A percentile compares a stretch with the other conserved stretches of the same genome.
Conservation (phyloP, 768 basidiomycete species). For the Rickenella mellea region DNA sequence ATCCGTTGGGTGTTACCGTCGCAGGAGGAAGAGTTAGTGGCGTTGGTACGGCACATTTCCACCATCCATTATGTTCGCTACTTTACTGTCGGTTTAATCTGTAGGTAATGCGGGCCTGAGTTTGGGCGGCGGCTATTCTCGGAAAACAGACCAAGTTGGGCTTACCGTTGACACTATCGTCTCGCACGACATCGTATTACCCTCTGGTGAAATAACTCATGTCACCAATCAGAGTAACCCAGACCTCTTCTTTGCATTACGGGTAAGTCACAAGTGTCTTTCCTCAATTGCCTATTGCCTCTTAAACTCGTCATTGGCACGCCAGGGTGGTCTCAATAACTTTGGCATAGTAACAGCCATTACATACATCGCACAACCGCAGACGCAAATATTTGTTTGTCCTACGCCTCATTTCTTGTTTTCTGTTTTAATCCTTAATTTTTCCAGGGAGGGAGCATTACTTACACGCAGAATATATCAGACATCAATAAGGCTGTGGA, state of each 20-base stretch:
- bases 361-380: slow-evolving; percentile 42
- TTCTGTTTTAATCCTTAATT: background rate
- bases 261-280: slow-evolving; percentile 16
- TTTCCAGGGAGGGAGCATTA: background rate
- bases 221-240: slow-evolving; percentile 23
- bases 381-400: slow-evolving; percentile 53
- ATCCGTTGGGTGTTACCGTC: slow-evolving; percentile 38
- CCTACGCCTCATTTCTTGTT: background rate
- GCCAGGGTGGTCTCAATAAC: slow-evolving; percentile 54
- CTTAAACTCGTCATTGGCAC: background rate
- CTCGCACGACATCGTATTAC: slow-evolving; percentile 49
- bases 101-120: background rate
- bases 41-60: slow-evolving; percentile 42
- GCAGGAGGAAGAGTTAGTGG: slow-evolving; percentile 51
- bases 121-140: slow-evolving; percentile 43
- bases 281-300: background rate
- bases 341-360: slow-evolving; percentile 58
- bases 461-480: slow-evolving; percentile 20
- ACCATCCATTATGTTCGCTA: background rate
- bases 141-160: slow-evolving; percentile 52
- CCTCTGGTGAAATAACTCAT: slow-evolving; percentile 32
- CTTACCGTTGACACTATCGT: slow-evolving; percentile 44
- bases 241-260: slow-evolving; percentile 36
- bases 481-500: slow-evolving; percentile 10
- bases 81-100: background rate